Base-by-base conservation (phyloP, 352 stramenopile species). In the Phytophthora tubulina region DNA sequence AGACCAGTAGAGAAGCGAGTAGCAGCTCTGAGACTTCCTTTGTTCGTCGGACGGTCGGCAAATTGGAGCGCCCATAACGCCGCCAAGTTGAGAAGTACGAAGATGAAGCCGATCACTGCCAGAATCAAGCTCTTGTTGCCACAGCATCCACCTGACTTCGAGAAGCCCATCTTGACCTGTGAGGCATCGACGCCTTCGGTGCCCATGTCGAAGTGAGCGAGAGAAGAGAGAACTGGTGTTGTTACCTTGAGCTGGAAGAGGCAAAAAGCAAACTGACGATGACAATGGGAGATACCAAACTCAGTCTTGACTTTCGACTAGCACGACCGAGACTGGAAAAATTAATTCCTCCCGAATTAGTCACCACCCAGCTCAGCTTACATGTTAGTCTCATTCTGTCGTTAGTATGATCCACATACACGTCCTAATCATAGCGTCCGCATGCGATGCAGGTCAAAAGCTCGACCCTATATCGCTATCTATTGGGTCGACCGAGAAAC, bases 51-150 rank as follows among this genome's bases (percentile, higher is more conserved):
- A 11, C 70, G 75, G 59, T 91, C 74, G 15, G 78, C 80, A 52
- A 92, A 92, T 72, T 91, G 85, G 27, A 93, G 72, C 33, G 84
- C 71, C 73, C 87, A 93, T 17, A 93, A 61, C 14, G 81, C 85
- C 7, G 76, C 79, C 45, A 90, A 60, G 65, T 92, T 92, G 71
- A 80, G 65, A 17, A 91, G 30, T 55, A 91, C 81, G 46, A 90
- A 91, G 50, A 89, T 31, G 53, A 88, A 81, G 14, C 74, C 77
- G 32, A 87, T 31, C 13, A 63, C 31, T n/a, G 74, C 72, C 30
- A 82, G 44, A 6, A 84, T 31, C 17, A 45, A 51, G n/a, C 50
- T 30, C 51, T 69, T 75, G 39, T 63, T 72, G 7, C 30, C 56
- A 42, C 48, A 68, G n/a, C 60, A 60, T 0, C 46, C 46, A 4